These are phyloP conservation scores for Malus hybrid DNA, from an alignment of 331 rosid species.

Conservation along the genomic window DNA sequence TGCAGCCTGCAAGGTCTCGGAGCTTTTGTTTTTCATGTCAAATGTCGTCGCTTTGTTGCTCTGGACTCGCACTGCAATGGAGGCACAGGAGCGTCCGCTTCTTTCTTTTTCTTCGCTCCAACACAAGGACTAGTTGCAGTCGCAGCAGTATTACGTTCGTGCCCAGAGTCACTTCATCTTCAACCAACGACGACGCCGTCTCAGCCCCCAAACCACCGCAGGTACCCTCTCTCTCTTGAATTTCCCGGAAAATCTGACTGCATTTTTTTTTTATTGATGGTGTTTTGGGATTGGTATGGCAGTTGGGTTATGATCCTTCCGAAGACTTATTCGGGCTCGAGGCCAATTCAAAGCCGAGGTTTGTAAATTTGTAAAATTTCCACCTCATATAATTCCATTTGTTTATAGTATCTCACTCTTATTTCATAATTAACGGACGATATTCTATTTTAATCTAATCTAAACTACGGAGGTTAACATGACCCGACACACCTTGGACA, in stretches of 20 bases:
- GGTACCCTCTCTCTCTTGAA: constrained; percentile 19
- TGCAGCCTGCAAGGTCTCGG: neutral
- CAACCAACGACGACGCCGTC: constrained; percentile 37
- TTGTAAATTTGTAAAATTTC: neutral
- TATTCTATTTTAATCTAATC: too few relatives aligned
- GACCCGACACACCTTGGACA: too few relatives aligned
- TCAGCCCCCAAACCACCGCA: constrained; percentile 39
- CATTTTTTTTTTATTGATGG: too few relatives aligned
- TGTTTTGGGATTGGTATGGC: too few relatives aligned
- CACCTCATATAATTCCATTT: neutral
- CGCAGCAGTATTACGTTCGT: neutral
- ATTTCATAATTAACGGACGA: neutral
- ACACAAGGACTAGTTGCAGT: constrained; percentile 1
- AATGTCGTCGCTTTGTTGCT: constrained; percentile 29
- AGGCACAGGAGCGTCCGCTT: constrained; percentile 18
- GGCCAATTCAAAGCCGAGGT: constrained; percentile 57
- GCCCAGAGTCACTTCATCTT: constrained; percentile 39
- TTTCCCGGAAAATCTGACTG: too few relatives aligned
- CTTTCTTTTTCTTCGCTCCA: constrained; percentile 25
- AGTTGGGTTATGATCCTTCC: too few relatives aligned
- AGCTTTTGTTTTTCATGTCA: neutral
- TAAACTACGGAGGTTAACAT: too few relatives aligned
- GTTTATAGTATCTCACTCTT: neutral
- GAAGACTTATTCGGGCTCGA: constrained; percentile 25
- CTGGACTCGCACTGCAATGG: constrained; percentile 30